A percentile compares a stretch with the other conserved stretches of the same genome.
These are phyloP conservation scores for Ascochyta koolunga DNA, from an alignment of 2,329 filamentous ascomycete genomes.

Conservation along the genomic window DNA sequence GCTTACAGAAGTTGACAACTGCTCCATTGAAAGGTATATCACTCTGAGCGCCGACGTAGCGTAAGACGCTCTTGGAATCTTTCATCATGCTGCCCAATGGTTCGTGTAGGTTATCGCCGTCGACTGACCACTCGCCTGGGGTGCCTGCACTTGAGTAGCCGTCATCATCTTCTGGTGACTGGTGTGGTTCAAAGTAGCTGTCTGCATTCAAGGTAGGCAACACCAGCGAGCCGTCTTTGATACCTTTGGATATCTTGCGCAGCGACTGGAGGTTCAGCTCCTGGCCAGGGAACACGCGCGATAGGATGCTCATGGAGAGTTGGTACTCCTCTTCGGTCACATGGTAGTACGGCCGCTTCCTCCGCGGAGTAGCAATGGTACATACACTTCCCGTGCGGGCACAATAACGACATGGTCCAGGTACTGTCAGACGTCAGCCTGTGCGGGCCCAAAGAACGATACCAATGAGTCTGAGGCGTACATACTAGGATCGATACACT, in stretches of 20 bases:
- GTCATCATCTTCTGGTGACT: constrained; percentile 37
- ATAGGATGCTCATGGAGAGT: constrained; percentile 46
- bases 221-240: constrained; percentile 38
- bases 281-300: constrained; percentile 45
- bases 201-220: constrained; percentile 33
- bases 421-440: constrained; percentile 39
- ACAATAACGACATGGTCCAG: constrained; percentile 48
- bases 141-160: constrained; percentile 32
- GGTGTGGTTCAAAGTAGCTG: constrained; percentile 28
- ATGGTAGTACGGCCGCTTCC: constrained; percentile 48
- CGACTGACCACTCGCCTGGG: constrained; percentile 18
- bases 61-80: constrained; percentile 42
- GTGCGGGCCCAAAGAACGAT: constrained; percentile 10
- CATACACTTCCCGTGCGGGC: constrained; percentile 45
- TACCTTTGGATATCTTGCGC: constrained; percentile 41
- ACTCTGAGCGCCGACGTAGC: constrained; percentile 46
- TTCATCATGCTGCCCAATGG: constrained; percentile 47
- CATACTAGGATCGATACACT: constrained; percentile 50
- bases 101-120: constrained; percentile 45
- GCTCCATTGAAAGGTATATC: constrained; percentile 49
- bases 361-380: constrained; percentile 44
- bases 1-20: constrained; percentile 39
- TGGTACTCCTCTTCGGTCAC: constrained; percentile 50
- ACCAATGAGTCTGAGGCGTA: constrained; percentile 9
- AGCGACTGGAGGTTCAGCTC: constrained; percentile 45